Conservation (phyloP, 495 filamentous ascomycete species). For the Xylaria curta region DNA sequence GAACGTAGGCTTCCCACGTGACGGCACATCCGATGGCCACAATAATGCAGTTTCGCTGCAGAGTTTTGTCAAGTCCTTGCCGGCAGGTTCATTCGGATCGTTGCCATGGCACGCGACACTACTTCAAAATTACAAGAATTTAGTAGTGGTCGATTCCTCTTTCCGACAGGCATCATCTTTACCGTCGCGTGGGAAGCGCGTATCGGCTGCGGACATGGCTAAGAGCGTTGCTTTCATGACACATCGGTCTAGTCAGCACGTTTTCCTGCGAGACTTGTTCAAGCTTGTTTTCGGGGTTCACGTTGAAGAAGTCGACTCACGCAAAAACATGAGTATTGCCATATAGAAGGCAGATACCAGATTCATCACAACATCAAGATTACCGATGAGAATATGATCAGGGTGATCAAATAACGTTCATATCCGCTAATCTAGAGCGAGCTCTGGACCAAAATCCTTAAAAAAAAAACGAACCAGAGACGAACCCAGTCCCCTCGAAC, state of each 20-base stretch:
- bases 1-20: constrained; percentile 72
- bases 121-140: constrained; percentile 76
- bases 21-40: constrained; percentile 41
- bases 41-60: constrained; percentile 58
- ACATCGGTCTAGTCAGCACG: constrained; percentile 58
- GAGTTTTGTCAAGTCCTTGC: constrained; percentile 76
- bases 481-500: neutral
- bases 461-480: neutral
- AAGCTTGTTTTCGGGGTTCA: constrained; percentile 84
- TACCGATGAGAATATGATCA: neutral
- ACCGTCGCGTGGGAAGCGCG: constrained; percentile 62
- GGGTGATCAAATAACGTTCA: neutral
- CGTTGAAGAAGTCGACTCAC: constrained; percentile 70
- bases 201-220: constrained; percentile 73
- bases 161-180: constrained; percentile 63
- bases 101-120: constrained; percentile 71
- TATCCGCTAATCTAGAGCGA: neutral
- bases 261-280: constrained; percentile 80
- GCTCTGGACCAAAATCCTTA: neutral
- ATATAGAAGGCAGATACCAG: constrained; percentile 34
- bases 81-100: constrained; percentile 77
- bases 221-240: constrained; percentile 78
- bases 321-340: constrained; percentile 58
- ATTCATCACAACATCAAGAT: neutral
- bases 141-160: constrained; percentile 71